Conservation (phyloP, 345 rosid genomes). For the Rhodamnia rubescens region DNA sequence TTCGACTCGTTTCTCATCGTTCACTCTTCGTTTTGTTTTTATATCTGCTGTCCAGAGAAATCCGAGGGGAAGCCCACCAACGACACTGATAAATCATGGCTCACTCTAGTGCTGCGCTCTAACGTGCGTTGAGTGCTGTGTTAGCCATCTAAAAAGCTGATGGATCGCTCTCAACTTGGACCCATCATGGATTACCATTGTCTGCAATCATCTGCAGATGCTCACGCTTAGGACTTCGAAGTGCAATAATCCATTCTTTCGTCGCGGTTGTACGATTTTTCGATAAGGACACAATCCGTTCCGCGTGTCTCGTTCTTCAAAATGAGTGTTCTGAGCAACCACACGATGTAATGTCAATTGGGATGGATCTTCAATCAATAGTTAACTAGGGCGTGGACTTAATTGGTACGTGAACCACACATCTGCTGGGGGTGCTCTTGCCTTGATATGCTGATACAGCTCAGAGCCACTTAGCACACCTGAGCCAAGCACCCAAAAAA, state of each 20-base stretch:
- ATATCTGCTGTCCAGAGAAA: neutral
- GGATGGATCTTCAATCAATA: neutral
- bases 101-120: neutral
- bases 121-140: neutral
- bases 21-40: too few relatives aligned
- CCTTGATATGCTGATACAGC: neutral
- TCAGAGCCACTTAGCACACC: neutral
- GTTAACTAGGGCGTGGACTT: neutral
- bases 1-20: too few relatives aligned
- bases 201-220: neutral
- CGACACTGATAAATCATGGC: neutral
- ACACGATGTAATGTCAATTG: neutral
- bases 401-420: neutral
- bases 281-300: neutral
- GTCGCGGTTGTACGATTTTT: neutral
- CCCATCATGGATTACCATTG: neutral
- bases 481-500: neutral
- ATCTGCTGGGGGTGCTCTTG: neutral
- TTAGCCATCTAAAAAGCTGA: neutral
- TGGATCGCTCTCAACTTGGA: neutral
- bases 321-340: neutral
- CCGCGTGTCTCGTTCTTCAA: neutral
- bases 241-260: neutral
- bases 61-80: neutral
- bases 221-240: fast-evolving